Evolutionary conservation across 176 grass and related monocot species (phyloP).

Genomic region (Hsuehochloa calcarea): DNA sequence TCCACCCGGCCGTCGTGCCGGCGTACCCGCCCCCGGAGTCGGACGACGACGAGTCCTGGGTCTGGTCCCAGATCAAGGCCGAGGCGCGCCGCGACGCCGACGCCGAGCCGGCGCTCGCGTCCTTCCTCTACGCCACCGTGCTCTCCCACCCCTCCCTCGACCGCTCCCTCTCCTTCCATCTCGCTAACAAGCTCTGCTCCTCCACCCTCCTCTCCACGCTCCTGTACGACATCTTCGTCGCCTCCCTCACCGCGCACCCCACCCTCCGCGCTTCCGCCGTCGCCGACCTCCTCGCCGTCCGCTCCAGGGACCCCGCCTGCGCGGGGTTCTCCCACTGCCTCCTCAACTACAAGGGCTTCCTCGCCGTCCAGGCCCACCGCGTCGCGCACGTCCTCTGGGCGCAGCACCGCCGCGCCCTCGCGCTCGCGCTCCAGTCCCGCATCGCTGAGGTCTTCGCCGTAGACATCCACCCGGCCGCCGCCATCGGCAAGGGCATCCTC

Average conservation of each 20-base stretch:
- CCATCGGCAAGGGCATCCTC: conserved; percentile 75
- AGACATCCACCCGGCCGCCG: conserved; percentile 86
- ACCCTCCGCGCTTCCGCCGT: conserved; percentile 50
- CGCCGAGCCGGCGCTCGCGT: conserved; percentile 79
- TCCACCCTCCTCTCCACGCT: conserved; percentile 85
- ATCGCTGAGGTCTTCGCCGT: conserved; percentile 92
- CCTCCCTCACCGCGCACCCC: conserved; percentile 53
- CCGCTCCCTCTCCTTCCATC: conserved; percentile 83
- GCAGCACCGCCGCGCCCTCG: conserved; percentile 65
- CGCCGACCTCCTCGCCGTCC: conserved; percentile 75
- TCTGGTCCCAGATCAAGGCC: conserved; percentile 92
- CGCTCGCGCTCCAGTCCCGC: conserved; percentile 85
- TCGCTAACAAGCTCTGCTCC: conserved; percentile 96
- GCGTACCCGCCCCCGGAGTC: conserved; percentile 73
- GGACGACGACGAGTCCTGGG: conserved; percentile 66
- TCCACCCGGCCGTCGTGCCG: conserved; percentile 40
- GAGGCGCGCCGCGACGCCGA: conserved; percentile 79
- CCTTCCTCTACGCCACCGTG: conserved; percentile 91
- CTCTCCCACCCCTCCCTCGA: conserved; percentile 74
- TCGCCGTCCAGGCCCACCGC: conserved; percentile 88
- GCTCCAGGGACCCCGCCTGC: conserved; percentile 71
- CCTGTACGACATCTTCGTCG: conserved; percentile 86
- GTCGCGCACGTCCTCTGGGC: conserved; percentile 81
- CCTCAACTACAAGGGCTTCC: conserved; percentile 96
- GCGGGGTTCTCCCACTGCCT: conserved; percentile 80